phyloP scores from a whole-genome alignment of 2,329 filamentous ascomycete genomes.

The Fusarium odoratissimum region DNA sequence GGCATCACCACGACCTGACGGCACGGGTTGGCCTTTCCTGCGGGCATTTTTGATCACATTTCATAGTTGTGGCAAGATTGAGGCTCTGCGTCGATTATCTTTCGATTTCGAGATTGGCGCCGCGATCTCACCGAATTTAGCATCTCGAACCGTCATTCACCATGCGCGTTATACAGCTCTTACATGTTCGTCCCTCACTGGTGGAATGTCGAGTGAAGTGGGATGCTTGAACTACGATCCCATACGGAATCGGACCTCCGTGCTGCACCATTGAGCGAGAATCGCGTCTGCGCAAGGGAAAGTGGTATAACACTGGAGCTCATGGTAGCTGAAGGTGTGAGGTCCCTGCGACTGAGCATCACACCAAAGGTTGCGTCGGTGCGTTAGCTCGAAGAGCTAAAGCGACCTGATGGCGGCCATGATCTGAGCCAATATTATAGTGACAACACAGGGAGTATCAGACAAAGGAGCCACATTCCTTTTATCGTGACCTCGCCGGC shows the following conservation, averaged over 20 bases:
- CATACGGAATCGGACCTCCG: constrained; percentile 6
- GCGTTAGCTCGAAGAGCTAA: constrained; percentile 33
- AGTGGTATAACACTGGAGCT: constrained; percentile 14
- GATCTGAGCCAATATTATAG: constrained; percentile 27
- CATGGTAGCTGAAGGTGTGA: constrained; percentile 14
- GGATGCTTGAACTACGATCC: constrained; percentile 16
- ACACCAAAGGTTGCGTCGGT: constrained; percentile 12
- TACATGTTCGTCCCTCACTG: constrained; percentile 38
- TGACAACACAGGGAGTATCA: constrained; percentile 20
- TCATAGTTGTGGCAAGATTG: constrained; percentile 18
- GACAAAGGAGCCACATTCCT: constrained; percentile 24
- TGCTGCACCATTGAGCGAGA: constrained; percentile 9
- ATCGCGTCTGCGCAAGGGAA: constrained; percentile 25
- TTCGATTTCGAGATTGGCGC: constrained; percentile 11
- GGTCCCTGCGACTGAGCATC: neutral
- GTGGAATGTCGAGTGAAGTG: constrained; percentile 23
- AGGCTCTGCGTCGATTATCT: constrained; percentile 32
- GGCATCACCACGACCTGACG: constrained; percentile 21
- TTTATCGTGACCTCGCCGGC: constrained; percentile 10
- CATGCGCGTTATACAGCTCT: constrained; percentile 18
- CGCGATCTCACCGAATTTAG: constrained; percentile 17
- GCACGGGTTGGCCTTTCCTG: constrained; percentile 24
- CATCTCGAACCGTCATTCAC: constrained; percentile 14
- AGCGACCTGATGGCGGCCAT: constrained; percentile 27
- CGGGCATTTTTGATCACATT: constrained; percentile 5